Percentiles rank a stretch among this genome's conserved stretches.
phyloP scores from a whole-genome alignment of 495 filamentous ascomycete species.

The Chaetomidium leptoderma region DNA sequence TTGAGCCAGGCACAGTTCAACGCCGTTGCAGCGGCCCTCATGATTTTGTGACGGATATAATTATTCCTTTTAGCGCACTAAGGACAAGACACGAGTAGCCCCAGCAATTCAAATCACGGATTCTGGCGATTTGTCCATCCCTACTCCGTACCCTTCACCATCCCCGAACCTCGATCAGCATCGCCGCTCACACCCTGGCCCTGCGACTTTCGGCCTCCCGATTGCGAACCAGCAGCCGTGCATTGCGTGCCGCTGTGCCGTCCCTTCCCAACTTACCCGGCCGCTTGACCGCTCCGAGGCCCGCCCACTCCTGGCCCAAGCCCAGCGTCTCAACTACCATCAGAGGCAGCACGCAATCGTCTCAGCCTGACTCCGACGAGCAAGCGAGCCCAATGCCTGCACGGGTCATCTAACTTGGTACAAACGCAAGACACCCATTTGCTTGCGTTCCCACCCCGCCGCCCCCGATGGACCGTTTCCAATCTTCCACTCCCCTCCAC shows the following conservation, averaged over 20 bases:
- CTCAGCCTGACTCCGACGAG: slow-evolving; percentile 26
- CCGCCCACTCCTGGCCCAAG: slow-evolving; percentile 7
- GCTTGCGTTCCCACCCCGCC: slow-evolving; percentile 18
- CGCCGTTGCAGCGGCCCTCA: not conserved
- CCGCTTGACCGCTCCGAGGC: slow-evolving; percentile 22
- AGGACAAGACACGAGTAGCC: not conserved
- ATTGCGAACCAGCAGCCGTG: slow-evolving; percentile 26
- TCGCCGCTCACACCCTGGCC: not conserved
- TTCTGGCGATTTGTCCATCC: no score
- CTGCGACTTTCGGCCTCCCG: not conserved
- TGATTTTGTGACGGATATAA: not conserved
- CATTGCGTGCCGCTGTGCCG: slow-evolving; percentile 33
- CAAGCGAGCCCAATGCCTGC: slow-evolving; percentile 33
- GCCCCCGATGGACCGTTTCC: slow-evolving; percentile 25
- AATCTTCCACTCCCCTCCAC: slow-evolving; percentile 22
- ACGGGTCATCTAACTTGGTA: slow-evolving; percentile 25
- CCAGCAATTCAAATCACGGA: not conserved
- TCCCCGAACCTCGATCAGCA: not conserved
- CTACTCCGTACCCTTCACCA: no score
- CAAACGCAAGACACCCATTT: slow-evolving; percentile 29
- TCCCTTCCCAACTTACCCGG: not conserved
- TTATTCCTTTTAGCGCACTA: not conserved
- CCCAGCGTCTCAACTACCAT: slow-evolving; percentile 9
- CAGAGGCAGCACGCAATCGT: slow-evolving; percentile 35
- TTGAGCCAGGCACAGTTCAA: slow-evolving; percentile 10